Conservation (phyloP, 1,284 basidiomycete genomes). For the Ceratobasidium sp. region DNA sequence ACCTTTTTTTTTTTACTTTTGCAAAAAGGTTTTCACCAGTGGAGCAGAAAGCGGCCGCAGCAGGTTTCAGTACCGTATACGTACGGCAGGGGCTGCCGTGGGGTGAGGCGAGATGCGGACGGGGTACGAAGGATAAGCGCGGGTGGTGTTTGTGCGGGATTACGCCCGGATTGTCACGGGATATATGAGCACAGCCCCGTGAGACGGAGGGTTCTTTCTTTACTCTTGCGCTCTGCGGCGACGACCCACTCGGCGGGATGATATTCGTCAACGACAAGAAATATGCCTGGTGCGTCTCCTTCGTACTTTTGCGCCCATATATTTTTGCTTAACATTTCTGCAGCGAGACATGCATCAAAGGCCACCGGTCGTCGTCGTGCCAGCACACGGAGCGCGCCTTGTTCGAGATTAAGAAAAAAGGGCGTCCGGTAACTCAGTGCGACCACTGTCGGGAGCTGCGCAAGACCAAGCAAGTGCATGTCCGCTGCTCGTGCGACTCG, state of each 20-base stretch:
- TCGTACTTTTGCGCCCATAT: background rate
- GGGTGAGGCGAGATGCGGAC: constrained; percentile 18
- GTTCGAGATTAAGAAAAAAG: constrained; percentile 84
- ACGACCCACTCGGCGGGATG: constrained; percentile 49
- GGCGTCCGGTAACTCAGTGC: constrained; percentile 82
- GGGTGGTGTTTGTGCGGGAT: constrained; percentile 17
- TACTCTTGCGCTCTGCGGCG: constrained; percentile 4
- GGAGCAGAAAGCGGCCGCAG: background rate
- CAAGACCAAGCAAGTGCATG: constrained; percentile 77
- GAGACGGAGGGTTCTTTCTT: constrained; percentile 30
- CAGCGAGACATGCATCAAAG: constrained; percentile 85
- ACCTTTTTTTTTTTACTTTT: background rate
- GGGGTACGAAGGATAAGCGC: background rate
- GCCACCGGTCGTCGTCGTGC: constrained; percentile 80
- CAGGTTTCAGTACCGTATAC: background rate
- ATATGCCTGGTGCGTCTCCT: constrained; percentile 72
- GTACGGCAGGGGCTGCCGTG: constrained; percentile 10
- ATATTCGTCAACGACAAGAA: constrained; percentile 83
- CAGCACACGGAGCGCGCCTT: constrained; percentile 79
- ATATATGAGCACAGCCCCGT: constrained; percentile 35
- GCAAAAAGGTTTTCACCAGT: too few species aligned
- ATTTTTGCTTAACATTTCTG: constrained; percentile 32
- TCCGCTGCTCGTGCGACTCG: constrained; percentile 68
- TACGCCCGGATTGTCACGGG: constrained; percentile 6
- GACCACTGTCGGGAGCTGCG: constrained; percentile 78